Evolutionary conservation across 2,329 filamentous ascomycete species (phyloP), one percentile per base, ranked within the genome.

Genomic region (Ilyonectria robusta): DNA sequence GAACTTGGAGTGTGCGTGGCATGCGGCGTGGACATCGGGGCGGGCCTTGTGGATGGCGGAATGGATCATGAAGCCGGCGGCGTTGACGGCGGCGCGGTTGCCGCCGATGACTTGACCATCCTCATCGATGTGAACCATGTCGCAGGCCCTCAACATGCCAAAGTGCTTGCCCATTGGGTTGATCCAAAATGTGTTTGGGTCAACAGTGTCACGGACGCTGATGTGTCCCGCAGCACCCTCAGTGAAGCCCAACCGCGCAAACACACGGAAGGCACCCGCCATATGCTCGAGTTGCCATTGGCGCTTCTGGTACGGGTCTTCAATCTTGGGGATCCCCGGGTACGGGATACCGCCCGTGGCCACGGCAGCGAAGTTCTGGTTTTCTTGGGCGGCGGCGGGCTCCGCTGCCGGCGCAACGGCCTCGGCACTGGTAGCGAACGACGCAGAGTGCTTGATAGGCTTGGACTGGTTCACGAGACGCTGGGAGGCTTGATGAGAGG

Each of bases 181-280:
- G 56, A 89, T 92, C 90, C 90, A 92, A 77, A 92, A 91, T 0
- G 84, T 85, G 66, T 87, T 79, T 0, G 83, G 81, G 69, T 87
- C 80, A 70, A 91, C 87, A 0, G 90, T 89, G 72, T 92, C 90
- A 8, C 90, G 84, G 1, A 92, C 87, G 6, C 81, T 85, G 62
- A 92, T 92, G 75, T 92, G 90, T 1, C 90, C 90, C 15, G 83
- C 83, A 78, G 90, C 90, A 46, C 90, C 90, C 76, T 92, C 90
- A 0, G 86, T 87, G 78, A 80, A 86, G 8, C 84, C 84, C 51
- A 82, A 72, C 37, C 83, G 81, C 1, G 82, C 81, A 75, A 86
- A 86, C 7, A 85, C 81, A 29, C 85, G 80, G 65, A 86, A 86
- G 0, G 85, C 84, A 6, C 80, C 78, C 0, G 81, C 84, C 74